Conservation (phyloP, 257 asterid genomes). For the Nicotiana otophora region DNA sequence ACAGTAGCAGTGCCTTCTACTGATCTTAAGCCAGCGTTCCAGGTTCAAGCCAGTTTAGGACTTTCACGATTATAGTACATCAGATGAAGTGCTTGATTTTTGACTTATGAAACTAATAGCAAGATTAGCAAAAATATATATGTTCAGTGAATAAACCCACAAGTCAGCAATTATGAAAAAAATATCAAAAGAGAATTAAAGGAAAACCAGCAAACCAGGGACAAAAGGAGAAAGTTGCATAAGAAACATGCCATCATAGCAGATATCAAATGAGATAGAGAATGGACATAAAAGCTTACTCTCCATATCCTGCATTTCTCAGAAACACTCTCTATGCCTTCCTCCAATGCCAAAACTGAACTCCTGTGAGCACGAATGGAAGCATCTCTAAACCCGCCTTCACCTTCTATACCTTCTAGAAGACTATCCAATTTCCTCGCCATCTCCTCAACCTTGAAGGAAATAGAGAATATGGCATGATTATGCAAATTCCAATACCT, state of each 20-base stretch:
- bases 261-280: background rate
- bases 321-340: constrained; percentile 55
- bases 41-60: constrained; percentile 3
- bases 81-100: constrained; percentile 1
- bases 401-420: constrained; percentile 67
- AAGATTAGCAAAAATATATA: background rate
- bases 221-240: background rate
- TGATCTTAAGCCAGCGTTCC: background rate
- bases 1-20: background rate
- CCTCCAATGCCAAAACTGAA: constrained; percentile 58
- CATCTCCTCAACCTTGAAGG: constrained; percentile 80
- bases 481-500: background rate
- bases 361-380: constrained; percentile 52
- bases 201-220: background rate
- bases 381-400: constrained; percentile 78
- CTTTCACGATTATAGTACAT: background rate
- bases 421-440: constrained; percentile 61
- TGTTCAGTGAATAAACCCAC: background rate
- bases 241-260: background rate
- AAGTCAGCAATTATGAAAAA: background rate
- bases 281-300: constrained; percentile 37
- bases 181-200: background rate
- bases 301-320: constrained; percentile 60
- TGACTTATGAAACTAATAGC: background rate
- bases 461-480: constrained; percentile 3